Evolutionary conservation across 73 alveolate genomes (phyloP).

Genomic region (Symbiodinium pilosum): DNA sequence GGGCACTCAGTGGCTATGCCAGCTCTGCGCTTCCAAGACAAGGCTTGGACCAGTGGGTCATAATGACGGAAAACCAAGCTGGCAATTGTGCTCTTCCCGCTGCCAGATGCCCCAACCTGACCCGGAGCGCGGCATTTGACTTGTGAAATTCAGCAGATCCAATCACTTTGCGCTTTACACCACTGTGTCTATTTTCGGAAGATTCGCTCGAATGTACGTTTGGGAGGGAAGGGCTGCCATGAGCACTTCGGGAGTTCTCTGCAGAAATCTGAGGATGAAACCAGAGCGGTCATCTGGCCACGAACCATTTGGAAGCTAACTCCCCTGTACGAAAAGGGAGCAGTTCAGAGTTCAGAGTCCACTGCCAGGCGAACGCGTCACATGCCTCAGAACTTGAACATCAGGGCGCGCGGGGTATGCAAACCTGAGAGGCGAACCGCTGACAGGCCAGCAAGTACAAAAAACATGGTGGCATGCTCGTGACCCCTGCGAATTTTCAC

Average conservation of each 20-base stretch:
- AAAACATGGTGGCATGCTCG: background rate
- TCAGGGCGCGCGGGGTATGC: slow-evolving; percentile 63
- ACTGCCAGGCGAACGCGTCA: background rate
- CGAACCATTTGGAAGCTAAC: slow-evolving; percentile 47
- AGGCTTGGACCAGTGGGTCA: slow-evolving; percentile 17
- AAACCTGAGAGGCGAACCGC: slow-evolving; percentile 37
- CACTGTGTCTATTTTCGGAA: too few species aligned
- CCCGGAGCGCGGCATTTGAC: too few species aligned
- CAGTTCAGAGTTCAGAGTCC: background rate
- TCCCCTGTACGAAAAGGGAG: slow-evolving; percentile 34
- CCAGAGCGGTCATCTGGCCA: slow-evolving; percentile 71
- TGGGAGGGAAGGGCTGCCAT: too few species aligned
- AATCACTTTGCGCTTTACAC: background rate
- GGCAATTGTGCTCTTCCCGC: slow-evolving; percentile 84
- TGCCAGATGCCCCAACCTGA: slow-evolving; percentile 85
- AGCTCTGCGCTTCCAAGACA: too few species aligned
- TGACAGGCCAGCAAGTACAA: background rate
- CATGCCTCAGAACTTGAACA: slow-evolving; percentile 49
- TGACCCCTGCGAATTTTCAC: background rate
- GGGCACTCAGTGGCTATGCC: too few species aligned
- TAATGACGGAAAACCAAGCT: slow-evolving; percentile 72
- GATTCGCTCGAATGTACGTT: too few species aligned
- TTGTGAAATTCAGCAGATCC: background rate
- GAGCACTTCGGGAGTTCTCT: too few species aligned
- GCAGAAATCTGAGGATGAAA: background rate